These are phyloP conservation scores for Aspergillus quadricinctus DNA, from an alignment of 2,329 filamentous ascomycete genomes.

Conservation along the genomic window DNA sequence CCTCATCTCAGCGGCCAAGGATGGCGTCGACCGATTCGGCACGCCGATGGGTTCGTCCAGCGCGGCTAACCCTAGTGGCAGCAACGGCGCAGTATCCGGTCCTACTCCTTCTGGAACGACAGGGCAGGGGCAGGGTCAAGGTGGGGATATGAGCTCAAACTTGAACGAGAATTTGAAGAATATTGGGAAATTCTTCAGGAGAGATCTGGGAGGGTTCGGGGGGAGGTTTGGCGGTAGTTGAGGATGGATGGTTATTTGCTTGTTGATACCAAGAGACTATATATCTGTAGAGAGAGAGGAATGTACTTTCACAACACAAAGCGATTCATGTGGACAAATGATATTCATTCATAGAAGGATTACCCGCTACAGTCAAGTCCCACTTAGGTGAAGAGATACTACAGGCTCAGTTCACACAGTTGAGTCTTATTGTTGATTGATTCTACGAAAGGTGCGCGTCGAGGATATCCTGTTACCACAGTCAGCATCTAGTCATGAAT, in stretches of 20 bases:
- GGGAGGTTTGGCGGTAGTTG: slow-evolving; percentile 57
- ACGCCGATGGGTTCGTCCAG: slow-evolving; percentile 48
- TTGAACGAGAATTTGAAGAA: slow-evolving; percentile 93
- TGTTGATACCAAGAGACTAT: neutral
- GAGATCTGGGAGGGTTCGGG: slow-evolving; percentile 76
- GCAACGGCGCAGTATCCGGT: slow-evolving; percentile 16
- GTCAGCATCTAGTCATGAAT: neutral
- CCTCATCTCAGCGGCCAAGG: slow-evolving; percentile 79
- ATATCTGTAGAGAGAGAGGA: neutral
- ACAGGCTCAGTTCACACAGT: neutral
- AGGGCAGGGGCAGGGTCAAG: slow-evolving; percentile 17
- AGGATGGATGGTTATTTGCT: neutral
- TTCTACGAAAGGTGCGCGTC: neutral
- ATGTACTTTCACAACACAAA: neutral
- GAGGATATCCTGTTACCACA: neutral
- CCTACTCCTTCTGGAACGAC: slow-evolving; percentile 22
- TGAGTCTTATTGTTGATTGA: neutral
- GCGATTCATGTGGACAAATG: neutral
- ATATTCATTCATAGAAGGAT: neutral
- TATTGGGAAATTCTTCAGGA: slow-evolving; percentile 91
- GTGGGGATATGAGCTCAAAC: slow-evolving; percentile 44
- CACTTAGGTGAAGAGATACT: neutral
- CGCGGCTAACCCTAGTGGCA: slow-evolving; percentile 22
- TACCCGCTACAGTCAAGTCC: neutral
- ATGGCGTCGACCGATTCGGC: slow-evolving; percentile 74